These are phyloP conservation scores for Calonectria fujianensis DNA, from an alignment of 2,329 filamentous ascomycete genomes.

Conservation along the genomic window DNA sequence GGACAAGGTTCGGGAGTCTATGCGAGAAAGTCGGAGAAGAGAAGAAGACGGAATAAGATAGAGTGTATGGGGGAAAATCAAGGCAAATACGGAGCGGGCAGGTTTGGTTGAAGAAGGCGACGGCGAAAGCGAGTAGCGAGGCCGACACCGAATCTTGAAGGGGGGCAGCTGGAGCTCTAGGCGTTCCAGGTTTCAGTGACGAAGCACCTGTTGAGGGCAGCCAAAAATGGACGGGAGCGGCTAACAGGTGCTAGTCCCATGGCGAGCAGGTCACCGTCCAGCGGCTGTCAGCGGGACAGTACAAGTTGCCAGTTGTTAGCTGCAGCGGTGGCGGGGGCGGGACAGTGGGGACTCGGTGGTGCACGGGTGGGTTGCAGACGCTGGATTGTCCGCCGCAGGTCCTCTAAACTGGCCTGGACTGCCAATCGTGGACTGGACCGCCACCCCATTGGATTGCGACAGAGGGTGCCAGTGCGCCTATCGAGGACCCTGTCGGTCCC, in stretches of 20 bases:
- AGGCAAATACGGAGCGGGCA: constrained; percentile 24
- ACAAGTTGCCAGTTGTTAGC: constrained; percentile 32
- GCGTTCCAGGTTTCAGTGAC: constrained; percentile 34
- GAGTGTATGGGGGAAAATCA: constrained; percentile 24
- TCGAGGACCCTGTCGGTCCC: constrained; percentile 28
- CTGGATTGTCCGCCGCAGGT: constrained; percentile 20
- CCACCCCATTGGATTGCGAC: constrained; percentile 30
- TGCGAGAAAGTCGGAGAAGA: neutral
- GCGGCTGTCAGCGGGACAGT: constrained; percentile 24
- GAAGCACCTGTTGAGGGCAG: constrained; percentile 32
- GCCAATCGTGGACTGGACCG: constrained; percentile 31
- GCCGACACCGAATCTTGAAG: constrained; percentile 19
- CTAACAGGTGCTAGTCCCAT: constrained; percentile 13
- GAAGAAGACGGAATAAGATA: constrained; percentile 18
- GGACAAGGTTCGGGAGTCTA: neutral
- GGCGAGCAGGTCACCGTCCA: constrained; percentile 23
- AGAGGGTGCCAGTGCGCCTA: constrained; percentile 9
- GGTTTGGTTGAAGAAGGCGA: constrained; percentile 42
- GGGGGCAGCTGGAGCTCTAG: constrained; percentile 35
- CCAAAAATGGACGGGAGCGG: constrained; percentile 37
- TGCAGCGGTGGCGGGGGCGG: constrained; percentile 56
- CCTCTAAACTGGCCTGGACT: constrained; percentile 35
- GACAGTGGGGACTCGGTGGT: constrained; percentile 48
- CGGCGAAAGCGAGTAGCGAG: constrained; percentile 30
- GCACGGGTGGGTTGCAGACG: constrained; percentile 32